Evolutionary conservation across 768 basidiomycete species (phyloP), one percentile per base, ranked within the genome.

Genomic region (Phaffia australis): DNA sequence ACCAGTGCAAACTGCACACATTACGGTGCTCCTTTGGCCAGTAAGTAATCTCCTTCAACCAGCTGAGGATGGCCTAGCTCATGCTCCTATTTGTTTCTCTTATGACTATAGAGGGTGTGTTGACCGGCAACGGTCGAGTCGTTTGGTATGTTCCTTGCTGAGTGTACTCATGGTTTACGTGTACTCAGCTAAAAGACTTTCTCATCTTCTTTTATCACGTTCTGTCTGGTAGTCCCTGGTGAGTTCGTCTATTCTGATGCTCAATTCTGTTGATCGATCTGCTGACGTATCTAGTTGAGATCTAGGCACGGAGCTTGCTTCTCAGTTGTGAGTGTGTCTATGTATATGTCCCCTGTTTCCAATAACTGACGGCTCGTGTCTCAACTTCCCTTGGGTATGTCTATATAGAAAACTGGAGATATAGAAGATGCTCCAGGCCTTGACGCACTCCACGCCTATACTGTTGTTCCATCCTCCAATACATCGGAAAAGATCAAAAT

Each of bases 1-100:
- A 91, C 87, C 0, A 85, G 84, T 68, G 87, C 87, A 2, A 87
- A 83, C 76, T 94, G 91, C 77, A 92, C 89, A 1, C 91, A 94
- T 75, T 93, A 91, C 73, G 91, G 91, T 15, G 90, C 90, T 2
- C 89, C 89, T 1, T 80, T 93, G 2, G 84, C 80, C 5, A 89
- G 75, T 76, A 55, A 56, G 75, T 70, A 25, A 42, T 46, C 25
- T 59, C n/a, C 29, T 58, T 18, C n/a, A 30, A 54, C 29, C 25
- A 19, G 25, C 52, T 56, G 2, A 62, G 3, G n/a, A 18, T 32
- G 35, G 11, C 35, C 35, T 42, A 11, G 11, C 11, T 4, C 57
- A 14, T 32, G 57, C 57, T 59, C 9, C 29, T 15, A 3, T 1
- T 30, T n/a, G 25, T 15, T 14, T 60, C 35, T 32, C 6, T 15